A percentile compares a stretch with the other conserved stretches of the same genome.
phyloP scores from a whole-genome alignment of 768 basidiomycete species.

The Holtermannia corniformis region DNA sequence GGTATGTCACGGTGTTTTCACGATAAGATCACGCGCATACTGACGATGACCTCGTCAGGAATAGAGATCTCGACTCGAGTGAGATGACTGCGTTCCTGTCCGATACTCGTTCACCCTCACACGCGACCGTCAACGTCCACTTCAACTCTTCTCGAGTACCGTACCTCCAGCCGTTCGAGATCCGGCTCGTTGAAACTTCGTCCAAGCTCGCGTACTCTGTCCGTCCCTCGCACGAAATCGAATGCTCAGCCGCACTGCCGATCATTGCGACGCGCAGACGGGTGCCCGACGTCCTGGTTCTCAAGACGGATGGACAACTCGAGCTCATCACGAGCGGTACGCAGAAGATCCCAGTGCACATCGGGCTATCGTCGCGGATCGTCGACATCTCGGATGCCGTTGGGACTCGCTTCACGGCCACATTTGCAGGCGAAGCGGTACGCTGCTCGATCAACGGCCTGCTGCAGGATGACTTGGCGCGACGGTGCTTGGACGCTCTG shows the following conservation, averaged over 20 bases:
- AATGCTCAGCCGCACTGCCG: no score
- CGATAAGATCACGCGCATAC: neutral
- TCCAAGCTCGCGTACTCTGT: constrained; percentile 3
- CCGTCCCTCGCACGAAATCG: no score
- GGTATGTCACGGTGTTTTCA: constrained; percentile 19
- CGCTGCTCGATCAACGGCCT: constrained; percentile 52
- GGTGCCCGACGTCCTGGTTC: constrained; percentile 60
- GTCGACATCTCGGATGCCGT: constrained; percentile 48
- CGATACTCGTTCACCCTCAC: constrained; percentile 18
- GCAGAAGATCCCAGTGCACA: constrained; percentile 33
- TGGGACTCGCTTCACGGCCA: constrained; percentile 50
- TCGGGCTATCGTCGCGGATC: constrained; percentile 34
- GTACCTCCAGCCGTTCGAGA: constrained; percentile 19
- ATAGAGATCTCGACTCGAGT: constrained; percentile 2
- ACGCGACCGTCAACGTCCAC: constrained; percentile 26
- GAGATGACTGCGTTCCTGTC: constrained; percentile 16
- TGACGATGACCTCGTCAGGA: constrained; percentile 1
- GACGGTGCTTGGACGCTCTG: constrained; percentile 54
- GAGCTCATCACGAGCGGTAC: constrained; percentile 57
- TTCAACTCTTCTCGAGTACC: neutral
- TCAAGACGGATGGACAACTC: constrained; percentile 53
- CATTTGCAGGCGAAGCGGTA: constrained; percentile 47
- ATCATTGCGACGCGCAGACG: constrained; percentile 56
- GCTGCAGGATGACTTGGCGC: constrained; percentile 52
- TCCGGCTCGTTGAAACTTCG: neutral